Conservation (phyloP, 2,329 filamentous ascomycete genomes). For the Ophiocordyceps camponoti-rufipedis region DNA sequence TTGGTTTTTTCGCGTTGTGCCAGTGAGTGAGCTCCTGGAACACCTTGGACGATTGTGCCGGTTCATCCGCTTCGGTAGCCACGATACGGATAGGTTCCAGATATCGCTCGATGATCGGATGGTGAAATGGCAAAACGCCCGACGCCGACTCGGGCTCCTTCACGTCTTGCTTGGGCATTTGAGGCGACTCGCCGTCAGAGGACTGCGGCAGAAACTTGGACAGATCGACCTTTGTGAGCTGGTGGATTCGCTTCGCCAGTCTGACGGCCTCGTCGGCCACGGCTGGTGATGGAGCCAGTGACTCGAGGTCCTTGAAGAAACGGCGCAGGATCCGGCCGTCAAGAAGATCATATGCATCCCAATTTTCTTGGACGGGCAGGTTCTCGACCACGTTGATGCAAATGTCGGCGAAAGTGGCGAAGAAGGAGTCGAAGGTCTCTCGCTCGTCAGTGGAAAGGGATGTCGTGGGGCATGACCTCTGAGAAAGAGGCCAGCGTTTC, state of each 20-base stretch:
- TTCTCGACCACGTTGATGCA: constrained; percentile 7
- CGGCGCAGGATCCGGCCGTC: constrained; percentile 12
- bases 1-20: constrained; percentile 38
- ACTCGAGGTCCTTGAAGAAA: constrained; percentile 5
- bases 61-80: constrained; percentile 9
- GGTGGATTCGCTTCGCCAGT: background rate
- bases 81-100: constrained; percentile 22
- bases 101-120: constrained; percentile 25
- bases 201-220: background rate
- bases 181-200: background rate
- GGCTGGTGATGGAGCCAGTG: background rate
- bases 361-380: constrained; percentile 1
- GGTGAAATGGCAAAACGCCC: constrained; percentile 25
- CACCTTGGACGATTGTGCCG: constrained; percentile 11
- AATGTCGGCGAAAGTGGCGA: constrained; percentile 5
- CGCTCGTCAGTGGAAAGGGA: background rate
- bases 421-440: constrained; percentile 1
- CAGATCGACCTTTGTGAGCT: background rate
- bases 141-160: background rate
- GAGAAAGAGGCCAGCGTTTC: constrained; percentile 6
- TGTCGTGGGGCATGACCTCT: constrained; percentile 6
- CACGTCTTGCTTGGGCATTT: background rate
- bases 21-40: constrained; percentile 37
- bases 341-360: constrained; percentile 15
- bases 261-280: background rate